phyloP scores from a whole-genome alignment of 208 protist genomes.

The Trypanosoma theileri region DNA sequence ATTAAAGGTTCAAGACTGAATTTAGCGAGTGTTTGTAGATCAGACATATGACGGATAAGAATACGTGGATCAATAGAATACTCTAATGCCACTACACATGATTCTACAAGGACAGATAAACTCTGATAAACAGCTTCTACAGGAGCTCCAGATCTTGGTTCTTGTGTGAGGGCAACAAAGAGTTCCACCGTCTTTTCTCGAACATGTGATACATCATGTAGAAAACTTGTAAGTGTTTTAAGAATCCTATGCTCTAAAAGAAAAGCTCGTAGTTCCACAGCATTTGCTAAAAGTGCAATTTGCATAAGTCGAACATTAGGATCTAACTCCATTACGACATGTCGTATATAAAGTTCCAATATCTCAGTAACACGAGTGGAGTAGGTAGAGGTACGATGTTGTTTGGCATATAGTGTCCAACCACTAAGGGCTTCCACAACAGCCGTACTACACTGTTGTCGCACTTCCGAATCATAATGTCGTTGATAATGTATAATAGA shows the following conservation, averaged over 20 bases:
- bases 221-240: conserved; percentile 76
- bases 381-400: conserved; percentile 82
- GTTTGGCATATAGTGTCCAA: conserved; percentile 77
- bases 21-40: conserved; percentile 82
- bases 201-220: conserved; percentile 66
- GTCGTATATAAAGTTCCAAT: conserved; percentile 82
- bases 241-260: conserved; percentile 77
- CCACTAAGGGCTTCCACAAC: conserved; percentile 62
- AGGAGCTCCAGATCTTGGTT: conserved; percentile 44
- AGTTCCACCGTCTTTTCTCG: conserved; percentile 84
- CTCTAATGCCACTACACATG: conserved; percentile 81
- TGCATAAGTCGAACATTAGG: conserved; percentile 64
- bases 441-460: conserved; percentile 68
- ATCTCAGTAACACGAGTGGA: conserved; percentile 84
- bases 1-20: conserved; percentile 72
- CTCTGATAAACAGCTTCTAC: conserved; percentile 63
- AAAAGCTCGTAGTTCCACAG: conserved; percentile 62
- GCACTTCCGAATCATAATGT: conserved; percentile 69
- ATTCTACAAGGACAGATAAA: conserved; percentile 79
- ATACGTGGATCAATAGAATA: conserved; percentile 74
- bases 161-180: conserved; percentile 76
- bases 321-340: conserved; percentile 80
- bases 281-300: conserved; percentile 66
- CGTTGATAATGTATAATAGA: conserved; percentile 74
- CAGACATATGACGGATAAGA: conserved; percentile 77